Evolutionary conservation across 768 basidiomycete species (phyloP).

Genomic region (Fomitopsis serialis): DNA sequence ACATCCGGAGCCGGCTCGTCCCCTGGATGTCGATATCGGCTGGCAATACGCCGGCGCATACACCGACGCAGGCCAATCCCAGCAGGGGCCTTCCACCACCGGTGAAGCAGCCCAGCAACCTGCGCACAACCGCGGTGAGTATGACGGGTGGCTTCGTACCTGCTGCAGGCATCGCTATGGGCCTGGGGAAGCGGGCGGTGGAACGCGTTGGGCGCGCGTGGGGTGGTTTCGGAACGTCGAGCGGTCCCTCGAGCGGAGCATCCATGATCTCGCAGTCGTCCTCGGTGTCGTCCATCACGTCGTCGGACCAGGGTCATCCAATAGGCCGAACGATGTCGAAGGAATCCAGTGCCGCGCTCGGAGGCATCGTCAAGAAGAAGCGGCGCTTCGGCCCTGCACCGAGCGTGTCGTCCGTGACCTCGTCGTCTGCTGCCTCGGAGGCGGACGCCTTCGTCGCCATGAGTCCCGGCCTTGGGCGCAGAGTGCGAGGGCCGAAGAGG

Average conservation of each 20-base stretch:
- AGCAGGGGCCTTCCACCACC: slow-evolving; percentile 23
- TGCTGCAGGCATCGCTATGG: slow-evolving; percentile 61
- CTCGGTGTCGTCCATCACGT: slow-evolving; percentile 22
- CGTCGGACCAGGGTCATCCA: slow-evolving; percentile 6
- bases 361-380: slow-evolving; percentile 26
- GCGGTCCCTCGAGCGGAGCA: slow-evolving; percentile 18
- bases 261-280: slow-evolving; percentile 44
- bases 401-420: slow-evolving; percentile 45
- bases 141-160: slow-evolving; percentile 65
- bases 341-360: not conserved
- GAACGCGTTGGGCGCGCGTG: slow-evolving; percentile 62
- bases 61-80: slow-evolving; percentile 12
- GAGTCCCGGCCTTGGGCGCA: slow-evolving; percentile 49
- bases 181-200: slow-evolving; percentile 56
- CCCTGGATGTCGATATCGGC: slow-evolving; percentile 34
- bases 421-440: slow-evolving; percentile 43
- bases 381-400: slow-evolving; percentile 51
- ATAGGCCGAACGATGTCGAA: slow-evolving; percentile 2
- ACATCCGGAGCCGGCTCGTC: slow-evolving; percentile 42
- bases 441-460: slow-evolving; percentile 36
- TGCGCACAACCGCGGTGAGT: slow-evolving; percentile 67
- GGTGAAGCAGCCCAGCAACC: slow-evolving; percentile 15
- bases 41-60: slow-evolving; percentile 12
- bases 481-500: slow-evolving; percentile 50
- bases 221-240: slow-evolving; percentile 38